Evolutionary conservation across 1,139 yeast genomes (phyloP), one percentile per base, ranked within the genome.

Genomic region (Lodderomyces elongisporus): DNA sequence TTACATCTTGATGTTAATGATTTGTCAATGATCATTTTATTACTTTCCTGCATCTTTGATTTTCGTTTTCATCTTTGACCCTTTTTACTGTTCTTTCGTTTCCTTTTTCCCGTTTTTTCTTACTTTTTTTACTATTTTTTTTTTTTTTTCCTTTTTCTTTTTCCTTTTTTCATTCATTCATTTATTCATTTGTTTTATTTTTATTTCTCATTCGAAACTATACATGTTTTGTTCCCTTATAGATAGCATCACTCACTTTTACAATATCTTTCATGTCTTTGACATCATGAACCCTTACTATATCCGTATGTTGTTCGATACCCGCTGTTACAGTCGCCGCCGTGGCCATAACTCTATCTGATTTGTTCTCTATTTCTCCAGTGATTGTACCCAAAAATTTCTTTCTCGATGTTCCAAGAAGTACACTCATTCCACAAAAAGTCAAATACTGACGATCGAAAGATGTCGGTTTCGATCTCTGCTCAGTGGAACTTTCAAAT

Each of bases 261-360:
- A 77, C 68, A 6, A 81, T 83, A 48, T 85, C 80, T 29, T 66
- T 65, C 52, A 80, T 77, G 40, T 75, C 82, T 37, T 59, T 64
- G 16, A 84, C 85, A 54, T 91, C 95, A 54, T 91, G 99, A 3
- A 89, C 95, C 35, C 99, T 65, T 1, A 91, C 84, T 24, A 91
- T 80, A 50, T 88, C 93, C 0, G 87, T 69, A 1, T 81, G 79
- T 46, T 76, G 83, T 15, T 80, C 79, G 26, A 89, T 72, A 44
- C 91, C 74, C 0, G 94, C 80, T 42, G 84, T 73, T 1, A 84
- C 74, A 0, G 88, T 68, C 0, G 95, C 85, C 9, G 80, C 80
- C 0, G 96, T 87, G 12, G 93, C 91, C 36, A 78, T 60, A 4
- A 77, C 77, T 42, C 97, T 69, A 22, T 81, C 77, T 1, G 58